Evolutionary conservation across 1,284 basidiomycete genomes (phyloP).

Genomic region (Leccinum pachyderme): DNA sequence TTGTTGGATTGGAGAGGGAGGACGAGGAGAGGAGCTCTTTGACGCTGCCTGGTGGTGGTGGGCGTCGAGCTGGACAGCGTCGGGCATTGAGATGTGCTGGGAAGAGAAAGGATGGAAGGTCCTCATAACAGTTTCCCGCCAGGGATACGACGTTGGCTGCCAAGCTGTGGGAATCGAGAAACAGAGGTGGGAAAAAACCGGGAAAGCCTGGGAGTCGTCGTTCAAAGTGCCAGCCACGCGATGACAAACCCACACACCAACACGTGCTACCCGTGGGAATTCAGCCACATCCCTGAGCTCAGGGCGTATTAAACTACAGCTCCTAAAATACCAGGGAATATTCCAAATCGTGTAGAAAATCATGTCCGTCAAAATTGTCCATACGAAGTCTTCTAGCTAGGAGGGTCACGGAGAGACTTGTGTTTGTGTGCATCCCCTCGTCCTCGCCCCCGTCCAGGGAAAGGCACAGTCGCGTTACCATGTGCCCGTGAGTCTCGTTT

Average conservation of each 20-base stretch:
- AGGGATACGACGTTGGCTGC: slow-evolving; percentile 40
- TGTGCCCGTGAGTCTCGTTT: slow-evolving; percentile 38
- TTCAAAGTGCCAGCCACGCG: slow-evolving; percentile 16
- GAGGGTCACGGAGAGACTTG: slow-evolving; percentile 27
- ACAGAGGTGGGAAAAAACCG: slow-evolving; percentile 38
- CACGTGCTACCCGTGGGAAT: slow-evolving; percentile 35
- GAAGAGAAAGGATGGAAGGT: slow-evolving; percentile 42
- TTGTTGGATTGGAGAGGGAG: slow-evolving; percentile 38
- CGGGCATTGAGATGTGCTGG: slow-evolving; percentile 44
- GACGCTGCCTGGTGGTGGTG: slow-evolving; percentile 36
- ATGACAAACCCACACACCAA: slow-evolving; percentile 31
- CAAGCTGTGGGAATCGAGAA: slow-evolving; percentile 38
- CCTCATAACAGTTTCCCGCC: slow-evolving; percentile 42
- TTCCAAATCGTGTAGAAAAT: slow-evolving; percentile 22
- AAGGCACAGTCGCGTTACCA: slow-evolving; percentile 42
- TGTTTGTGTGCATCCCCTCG: slow-evolving; percentile 33
- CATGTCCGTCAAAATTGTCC: slow-evolving; percentile 25
- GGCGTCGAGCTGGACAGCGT: slow-evolving; percentile 38
- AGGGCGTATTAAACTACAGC: neutral
- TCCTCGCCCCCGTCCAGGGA: slow-evolving; percentile 39
- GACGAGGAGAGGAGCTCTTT: slow-evolving; percentile 38
- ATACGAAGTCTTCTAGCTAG: slow-evolving; percentile 23
- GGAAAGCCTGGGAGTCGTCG: slow-evolving; percentile 32
- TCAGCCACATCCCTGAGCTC: slow-evolving; percentile 14
- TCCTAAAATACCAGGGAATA: slow-evolving; percentile 14